Base-by-base conservation (phyloP, 1,139 yeast genomes). In the Kodamaea arcana region DNA sequence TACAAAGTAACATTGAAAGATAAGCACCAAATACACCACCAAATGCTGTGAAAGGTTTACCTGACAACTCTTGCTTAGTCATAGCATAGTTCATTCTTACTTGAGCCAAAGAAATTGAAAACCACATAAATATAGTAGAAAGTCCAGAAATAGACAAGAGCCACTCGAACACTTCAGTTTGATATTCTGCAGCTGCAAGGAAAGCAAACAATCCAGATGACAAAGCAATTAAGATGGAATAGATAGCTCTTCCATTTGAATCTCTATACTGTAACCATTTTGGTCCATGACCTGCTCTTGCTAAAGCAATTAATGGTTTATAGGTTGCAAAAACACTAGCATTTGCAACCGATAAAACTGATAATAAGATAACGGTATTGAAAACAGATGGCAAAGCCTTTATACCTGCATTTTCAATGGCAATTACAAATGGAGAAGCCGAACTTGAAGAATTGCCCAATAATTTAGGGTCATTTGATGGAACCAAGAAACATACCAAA, bases 81-180 rank as follows among this genome's bases (percentile, higher is more conserved):
- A 51, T 43, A 11, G 57, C 58, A 6, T 45, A 43, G 27, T 54
- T 46, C 40, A 52, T 51, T 27, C 56, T 42, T 24, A 53, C 46
- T 28, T 52, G 54, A 7, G 55, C 44, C 17, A 51, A 43, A 8
- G 52, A 37, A 27, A 52, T 50, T 10, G 54, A 41, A 14, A 60
- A 55, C 72, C 72, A 67, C 28, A 60, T 54, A 45, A 66, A 64
- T 24, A 67, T 51, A 10, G 72, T 62, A 23, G 67, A 59, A 36
- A 67, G 52, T 4, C 70, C 72, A 34, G 64, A 54, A 4, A 65
- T 57, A 35, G 70, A 62, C 36, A 66, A 53, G 36, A 67, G 53
- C 73, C 73, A 67, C 20, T 42, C 51, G 43, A 67, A 67, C 11
- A 53, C 56, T 2, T 37, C 39, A 3, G 42, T 44, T 27, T 51